phyloP scores from a whole-genome alignment of 371 early-diverging fungal genomes.

The Blakeslea trispora region DNA sequence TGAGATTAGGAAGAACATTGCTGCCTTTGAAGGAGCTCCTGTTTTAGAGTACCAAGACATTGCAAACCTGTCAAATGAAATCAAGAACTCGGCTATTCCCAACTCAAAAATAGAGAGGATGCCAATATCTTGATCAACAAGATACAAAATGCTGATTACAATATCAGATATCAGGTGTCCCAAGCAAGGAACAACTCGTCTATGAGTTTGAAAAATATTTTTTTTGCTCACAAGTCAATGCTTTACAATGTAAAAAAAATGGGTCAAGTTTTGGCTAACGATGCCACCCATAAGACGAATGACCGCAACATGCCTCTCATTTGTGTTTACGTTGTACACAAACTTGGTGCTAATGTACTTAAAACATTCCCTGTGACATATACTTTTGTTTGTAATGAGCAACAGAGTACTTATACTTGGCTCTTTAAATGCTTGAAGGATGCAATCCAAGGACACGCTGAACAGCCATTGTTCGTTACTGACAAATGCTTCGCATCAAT shows the following conservation, averaged over 20 bases:
- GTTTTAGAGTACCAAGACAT: too few relatives aligned
- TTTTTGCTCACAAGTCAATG: neutral
- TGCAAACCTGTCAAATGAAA: too few relatives aligned
- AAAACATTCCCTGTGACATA: neutral
- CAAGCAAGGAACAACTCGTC: neutral
- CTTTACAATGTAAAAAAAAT: neutral
- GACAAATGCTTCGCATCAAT: neutral
- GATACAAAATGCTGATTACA: too few relatives aligned
- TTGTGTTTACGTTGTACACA: neutral
- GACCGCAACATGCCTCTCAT: slow-evolving; percentile 1
- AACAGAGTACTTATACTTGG: slow-evolving; percentile 1
- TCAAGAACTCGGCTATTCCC: too few relatives aligned
- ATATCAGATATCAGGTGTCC: neutral
- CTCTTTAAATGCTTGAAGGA: neutral
- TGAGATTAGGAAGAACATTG: too few relatives aligned
- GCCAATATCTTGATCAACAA: too few relatives aligned
- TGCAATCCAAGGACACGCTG: neutral
- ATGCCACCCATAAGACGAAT: neutral
- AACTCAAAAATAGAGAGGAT: too few relatives aligned
- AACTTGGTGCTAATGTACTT: neutral
- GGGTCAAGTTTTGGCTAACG: neutral
- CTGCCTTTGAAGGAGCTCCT: too few relatives aligned
- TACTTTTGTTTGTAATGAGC: slow-evolving; percentile 2
- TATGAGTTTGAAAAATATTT: neutral
- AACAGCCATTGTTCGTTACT: neutral